Percentiles rank a stretch among this genome's conserved stretches.
Evolutionary conservation across 2,329 filamentous ascomycete genomes (phyloP).

Genomic region (Fusarium marasasianum): DNA sequence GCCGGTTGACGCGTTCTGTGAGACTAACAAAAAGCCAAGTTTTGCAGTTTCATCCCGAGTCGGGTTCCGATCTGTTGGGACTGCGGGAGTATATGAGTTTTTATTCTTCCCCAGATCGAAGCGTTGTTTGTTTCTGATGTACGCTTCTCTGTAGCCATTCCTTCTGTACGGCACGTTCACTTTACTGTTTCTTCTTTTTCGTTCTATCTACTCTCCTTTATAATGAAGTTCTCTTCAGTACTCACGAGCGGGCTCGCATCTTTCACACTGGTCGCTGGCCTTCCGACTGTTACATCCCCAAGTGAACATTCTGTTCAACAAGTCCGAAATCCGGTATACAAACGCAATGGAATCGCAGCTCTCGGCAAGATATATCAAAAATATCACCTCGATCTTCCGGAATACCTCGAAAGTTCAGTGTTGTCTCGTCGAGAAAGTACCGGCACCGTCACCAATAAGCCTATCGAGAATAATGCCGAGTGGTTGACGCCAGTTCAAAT

Average conservation of each 20-base stretch:
- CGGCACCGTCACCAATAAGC: constrained; percentile 44
- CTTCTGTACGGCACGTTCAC: background rate
- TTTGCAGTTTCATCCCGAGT: background rate
- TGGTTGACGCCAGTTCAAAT: constrained; percentile 54
- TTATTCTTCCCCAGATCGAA: background rate
- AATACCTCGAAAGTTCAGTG: constrained; percentile 12
- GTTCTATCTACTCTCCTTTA: constrained; percentile 15
- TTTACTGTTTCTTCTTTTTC: background rate
- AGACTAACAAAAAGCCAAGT: background rate
- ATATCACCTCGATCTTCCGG: constrained; percentile 47
- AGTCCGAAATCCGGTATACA: constrained; percentile 49
- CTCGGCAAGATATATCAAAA: constrained; percentile 50
- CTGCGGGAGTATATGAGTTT: constrained; percentile 9
- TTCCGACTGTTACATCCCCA: background rate
- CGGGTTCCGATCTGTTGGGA: constrained; percentile 3
- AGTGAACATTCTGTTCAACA: constrained; percentile 45
- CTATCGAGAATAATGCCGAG: constrained; percentile 47
- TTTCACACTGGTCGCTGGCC: constrained; percentile 13
- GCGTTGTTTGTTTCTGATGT: background rate
- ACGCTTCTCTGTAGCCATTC: background rate
- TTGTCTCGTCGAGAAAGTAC: constrained; percentile 40
- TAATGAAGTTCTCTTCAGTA: constrained; percentile 23
- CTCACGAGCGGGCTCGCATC: constrained; percentile 22
- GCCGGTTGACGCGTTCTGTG: constrained; percentile 13
- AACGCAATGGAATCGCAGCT: constrained; percentile 47